phyloP scores from a whole-genome alignment of 2,329 filamentous ascomycete species.

The Pestalotiopsis sp. region DNA sequence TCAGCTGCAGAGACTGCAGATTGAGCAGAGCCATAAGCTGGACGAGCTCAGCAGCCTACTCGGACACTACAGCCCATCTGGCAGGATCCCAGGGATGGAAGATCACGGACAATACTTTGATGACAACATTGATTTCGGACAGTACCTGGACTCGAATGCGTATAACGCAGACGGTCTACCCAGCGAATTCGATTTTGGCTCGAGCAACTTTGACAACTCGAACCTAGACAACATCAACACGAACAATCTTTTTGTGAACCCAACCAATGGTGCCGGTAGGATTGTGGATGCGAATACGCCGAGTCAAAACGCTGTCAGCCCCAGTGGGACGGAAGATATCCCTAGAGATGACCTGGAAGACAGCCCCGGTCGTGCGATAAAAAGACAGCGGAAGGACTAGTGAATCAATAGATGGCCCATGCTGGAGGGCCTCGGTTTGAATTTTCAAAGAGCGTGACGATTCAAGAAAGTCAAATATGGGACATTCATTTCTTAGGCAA shows the following conservation, averaged over 20 bases:
- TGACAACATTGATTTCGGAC: slow-evolving; percentile 53
- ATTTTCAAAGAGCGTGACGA: background rate
- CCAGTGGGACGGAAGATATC: slow-evolving; percentile 55
- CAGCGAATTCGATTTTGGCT: slow-evolving; percentile 48
- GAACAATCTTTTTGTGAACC: slow-evolving; percentile 12
- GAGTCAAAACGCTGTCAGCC: slow-evolving; percentile 44
- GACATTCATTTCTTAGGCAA: background rate
- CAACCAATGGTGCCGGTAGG: slow-evolving; percentile 18
- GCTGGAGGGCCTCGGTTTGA: background rate
- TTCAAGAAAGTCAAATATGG: background rate
- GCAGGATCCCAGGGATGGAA: slow-evolving; percentile 73
- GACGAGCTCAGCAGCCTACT: slow-evolving; percentile 74
- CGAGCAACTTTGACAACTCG: slow-evolving; percentile 23
- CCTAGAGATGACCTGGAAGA: slow-evolving; percentile 43
- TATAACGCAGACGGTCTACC: slow-evolving; percentile 25
- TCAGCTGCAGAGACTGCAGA: slow-evolving; percentile 75
- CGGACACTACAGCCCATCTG: slow-evolving; percentile 79
- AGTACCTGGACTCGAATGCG: slow-evolving; percentile 45
- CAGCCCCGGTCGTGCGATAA: slow-evolving; percentile 31
- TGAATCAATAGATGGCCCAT: background rate
- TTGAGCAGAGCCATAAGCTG: slow-evolving; percentile 77
- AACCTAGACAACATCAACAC: slow-evolving; percentile 26
- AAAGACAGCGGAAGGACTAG: slow-evolving; percentile 34
- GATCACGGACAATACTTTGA: slow-evolving; percentile 38
- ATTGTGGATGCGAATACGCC: slow-evolving; percentile 33